A percentile compares a stretch with the other conserved stretches of the same genome.
These are phyloP conservation scores for Rhytidiadelphus loreus DNA, from an alignment of 225 moss, liverwort and hornwort species.

Conservation along the genomic window DNA sequence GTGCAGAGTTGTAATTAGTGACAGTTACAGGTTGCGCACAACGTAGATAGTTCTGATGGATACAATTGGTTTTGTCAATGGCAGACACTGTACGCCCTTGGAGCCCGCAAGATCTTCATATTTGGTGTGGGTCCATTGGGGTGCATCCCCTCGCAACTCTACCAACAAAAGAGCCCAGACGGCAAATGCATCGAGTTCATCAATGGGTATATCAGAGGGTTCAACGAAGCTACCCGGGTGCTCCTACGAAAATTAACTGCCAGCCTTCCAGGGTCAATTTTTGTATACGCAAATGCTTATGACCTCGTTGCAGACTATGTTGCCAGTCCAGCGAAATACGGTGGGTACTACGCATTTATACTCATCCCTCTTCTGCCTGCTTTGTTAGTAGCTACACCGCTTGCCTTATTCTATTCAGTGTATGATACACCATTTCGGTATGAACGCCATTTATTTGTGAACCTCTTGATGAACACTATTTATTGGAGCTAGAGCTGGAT, in stretches of 20 bases:
- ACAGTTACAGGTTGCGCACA: background rate
- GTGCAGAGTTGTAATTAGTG: background rate
- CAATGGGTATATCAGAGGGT: slow-evolving; percentile 41
- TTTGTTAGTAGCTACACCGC: background rate
- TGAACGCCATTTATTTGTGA: no score
- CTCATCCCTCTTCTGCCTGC: background rate
- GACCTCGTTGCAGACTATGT: slow-evolving; percentile 1
- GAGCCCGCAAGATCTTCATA: slow-evolving; percentile 47
- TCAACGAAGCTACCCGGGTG: slow-evolving; percentile 16
- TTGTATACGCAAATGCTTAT: slow-evolving; percentile 27
- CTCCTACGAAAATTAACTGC: background rate
- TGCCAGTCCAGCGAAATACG: slow-evolving; percentile 14
- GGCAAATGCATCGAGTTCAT: slow-evolving; percentile 42
- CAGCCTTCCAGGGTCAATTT: slow-evolving; percentile 25
- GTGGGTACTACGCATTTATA: background rate
- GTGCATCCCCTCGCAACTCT: slow-evolving; percentile 72
- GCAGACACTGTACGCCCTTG: slow-evolving; percentile 46
- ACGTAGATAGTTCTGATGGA: background rate
- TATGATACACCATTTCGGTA: background rate
- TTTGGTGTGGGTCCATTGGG: slow-evolving; percentile 63
- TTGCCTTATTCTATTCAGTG: background rate
- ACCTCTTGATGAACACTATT: background rate
- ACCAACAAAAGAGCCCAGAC: slow-evolving; percentile 18
- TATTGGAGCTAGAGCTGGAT: background rate
- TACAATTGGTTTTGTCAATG: background rate